Conservation (phyloP, 2,329 filamentous ascomycete species). For the Aspergillus sp. region DNA sequence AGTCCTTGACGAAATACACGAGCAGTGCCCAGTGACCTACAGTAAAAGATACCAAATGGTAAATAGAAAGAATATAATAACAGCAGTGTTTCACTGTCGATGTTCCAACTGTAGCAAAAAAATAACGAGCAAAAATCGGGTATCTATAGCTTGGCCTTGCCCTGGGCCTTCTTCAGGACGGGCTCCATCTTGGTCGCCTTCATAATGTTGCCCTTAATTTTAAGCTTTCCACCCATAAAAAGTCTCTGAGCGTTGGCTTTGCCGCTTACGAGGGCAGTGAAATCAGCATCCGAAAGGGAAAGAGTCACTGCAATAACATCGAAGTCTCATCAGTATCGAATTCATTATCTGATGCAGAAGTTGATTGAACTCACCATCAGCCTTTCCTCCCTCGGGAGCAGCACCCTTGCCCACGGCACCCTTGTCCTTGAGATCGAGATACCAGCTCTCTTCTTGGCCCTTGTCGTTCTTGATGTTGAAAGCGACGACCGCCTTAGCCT, state of each 20-base stretch:
- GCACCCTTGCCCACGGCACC: conserved; percentile 78
- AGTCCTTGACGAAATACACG: no score
- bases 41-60: background rate
- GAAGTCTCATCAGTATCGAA: background rate
- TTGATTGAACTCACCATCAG: conserved; percentile 64
- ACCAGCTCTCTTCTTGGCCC: conserved; percentile 82
- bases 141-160: conserved; percentile 77
- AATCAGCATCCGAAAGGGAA: conserved; percentile 79
- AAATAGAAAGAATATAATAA: background rate
- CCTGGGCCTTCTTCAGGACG: conserved; percentile 83
- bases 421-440: conserved; percentile 91
- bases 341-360: background rate
- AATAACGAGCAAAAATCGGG: conserved; percentile 19
- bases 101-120: background rate
- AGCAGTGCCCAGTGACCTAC: background rate
- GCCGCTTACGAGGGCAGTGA: conserved; percentile 76
- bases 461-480: conserved; percentile 88
- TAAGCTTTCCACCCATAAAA: conserved; percentile 98
- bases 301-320: conserved; percentile 68
- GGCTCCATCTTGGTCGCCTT: conserved; percentile 95
- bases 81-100: background rate
- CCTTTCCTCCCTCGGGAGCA: conserved; percentile 69
- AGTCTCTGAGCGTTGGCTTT: conserved; percentile 92
- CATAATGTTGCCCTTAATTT: conserved; percentile 98
- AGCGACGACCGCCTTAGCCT: conserved; percentile 81